Conservation (phyloP, 1,284 basidiomycete genomes). For the Ceratobasidium sp. region DNA sequence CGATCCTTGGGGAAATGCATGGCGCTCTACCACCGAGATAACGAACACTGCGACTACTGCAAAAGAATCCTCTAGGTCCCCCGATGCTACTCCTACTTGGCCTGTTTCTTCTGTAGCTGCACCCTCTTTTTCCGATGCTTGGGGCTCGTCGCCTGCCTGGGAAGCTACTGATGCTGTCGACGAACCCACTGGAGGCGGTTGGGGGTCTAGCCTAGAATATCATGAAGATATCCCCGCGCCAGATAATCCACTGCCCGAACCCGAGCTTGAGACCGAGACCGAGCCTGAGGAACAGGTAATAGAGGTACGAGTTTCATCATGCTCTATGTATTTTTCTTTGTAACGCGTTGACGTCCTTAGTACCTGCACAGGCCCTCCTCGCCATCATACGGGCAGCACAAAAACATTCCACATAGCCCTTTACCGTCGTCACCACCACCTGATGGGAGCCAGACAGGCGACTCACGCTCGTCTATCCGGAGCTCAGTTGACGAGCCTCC, state of each 20-base stretch:
- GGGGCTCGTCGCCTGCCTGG: constrained; percentile 18
- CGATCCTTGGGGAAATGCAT: constrained; percentile 33
- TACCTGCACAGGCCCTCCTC: constrained; percentile 12
- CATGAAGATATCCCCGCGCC: constrained; percentile 1
- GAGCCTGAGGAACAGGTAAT: constrained; percentile 28
- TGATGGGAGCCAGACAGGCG: constrained; percentile 25
- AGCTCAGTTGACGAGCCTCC: constrained; percentile 29
- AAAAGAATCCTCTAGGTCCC: neutral
- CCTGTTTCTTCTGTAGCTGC: constrained; percentile 20
- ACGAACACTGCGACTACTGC: neutral
- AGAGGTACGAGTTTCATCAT: constrained; percentile 25
- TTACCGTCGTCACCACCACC: constrained; percentile 30
- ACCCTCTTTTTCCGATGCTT: constrained; percentile 27
- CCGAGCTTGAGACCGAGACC: constrained; percentile 2
- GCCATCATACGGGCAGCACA: constrained; percentile 4
- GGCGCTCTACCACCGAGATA: constrained; percentile 53
- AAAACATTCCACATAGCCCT: constrained; percentile 30
- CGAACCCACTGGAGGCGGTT: constrained; percentile 26
- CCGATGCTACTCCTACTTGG: constrained; percentile 9
- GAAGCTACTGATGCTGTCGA: neutral
- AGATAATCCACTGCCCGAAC: neutral
- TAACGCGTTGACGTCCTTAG: constrained; percentile 28
- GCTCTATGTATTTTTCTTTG: constrained; percentile 15
- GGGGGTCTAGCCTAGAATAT: constrained; percentile 36
- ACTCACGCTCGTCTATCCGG: constrained; percentile 22